phyloP scores from a whole-genome alignment of 2,329 filamentous ascomycete species.

The Colletotrichum caudatum region DNA sequence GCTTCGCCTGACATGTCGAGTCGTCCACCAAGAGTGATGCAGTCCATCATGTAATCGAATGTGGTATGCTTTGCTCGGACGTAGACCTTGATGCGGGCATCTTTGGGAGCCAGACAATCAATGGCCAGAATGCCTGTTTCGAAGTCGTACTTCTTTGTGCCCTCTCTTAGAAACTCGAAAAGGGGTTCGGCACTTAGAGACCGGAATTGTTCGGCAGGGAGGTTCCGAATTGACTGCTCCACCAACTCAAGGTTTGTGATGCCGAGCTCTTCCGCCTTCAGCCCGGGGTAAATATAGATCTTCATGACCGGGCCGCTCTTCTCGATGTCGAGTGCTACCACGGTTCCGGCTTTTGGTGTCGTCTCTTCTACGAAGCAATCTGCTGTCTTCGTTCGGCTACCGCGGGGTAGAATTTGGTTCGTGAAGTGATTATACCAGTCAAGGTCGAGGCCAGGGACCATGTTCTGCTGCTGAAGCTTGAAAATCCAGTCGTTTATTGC shows the following conservation, averaged over 20 bases:
- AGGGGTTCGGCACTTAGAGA: constrained; percentile 27
- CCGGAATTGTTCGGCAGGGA: constrained; percentile 20
- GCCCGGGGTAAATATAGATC: constrained; percentile 37
- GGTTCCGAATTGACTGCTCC: constrained; percentile 29
- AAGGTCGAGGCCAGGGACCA: constrained; percentile 33
- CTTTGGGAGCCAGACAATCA: constrained; percentile 28
- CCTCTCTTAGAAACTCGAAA: constrained; percentile 29
- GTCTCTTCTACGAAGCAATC: constrained; percentile 37
- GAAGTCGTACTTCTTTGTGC: constrained; percentile 32
- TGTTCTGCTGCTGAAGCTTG: constrained; percentile 27
- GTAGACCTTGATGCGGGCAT: constrained; percentile 38
- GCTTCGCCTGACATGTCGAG: constrained; percentile 40
- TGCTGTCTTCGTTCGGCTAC: constrained; percentile 24
- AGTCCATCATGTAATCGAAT: constrained; percentile 38
- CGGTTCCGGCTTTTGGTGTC: constrained; percentile 32
- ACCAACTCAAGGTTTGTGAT: constrained; percentile 37
- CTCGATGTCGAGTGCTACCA: constrained; percentile 38
- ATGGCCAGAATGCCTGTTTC: constrained; percentile 38
- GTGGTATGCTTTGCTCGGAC: constrained; percentile 32
- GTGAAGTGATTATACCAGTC: constrained; percentile 40
- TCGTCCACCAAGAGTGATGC: constrained; percentile 30
- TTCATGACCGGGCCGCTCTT: constrained; percentile 39
- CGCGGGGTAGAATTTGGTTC: constrained; percentile 24
- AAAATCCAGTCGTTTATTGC: constrained; percentile 38
- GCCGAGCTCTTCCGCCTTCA: constrained; percentile 35